Conservation (phyloP, 805 yeast species). For the Helenozyma rhizophorensis region DNA sequence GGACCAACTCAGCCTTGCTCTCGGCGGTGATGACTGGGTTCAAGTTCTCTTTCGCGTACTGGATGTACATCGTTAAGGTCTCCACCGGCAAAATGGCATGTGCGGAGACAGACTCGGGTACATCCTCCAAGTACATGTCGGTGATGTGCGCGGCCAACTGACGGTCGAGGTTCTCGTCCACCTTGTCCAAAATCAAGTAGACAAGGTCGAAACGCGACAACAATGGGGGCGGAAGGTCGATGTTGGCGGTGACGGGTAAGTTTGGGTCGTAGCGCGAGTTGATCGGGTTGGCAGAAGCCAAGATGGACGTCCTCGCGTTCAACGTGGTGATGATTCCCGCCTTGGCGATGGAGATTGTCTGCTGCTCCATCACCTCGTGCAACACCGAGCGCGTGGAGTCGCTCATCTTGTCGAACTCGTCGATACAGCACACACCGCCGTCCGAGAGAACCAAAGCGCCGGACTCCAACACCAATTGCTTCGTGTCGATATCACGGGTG, state of each 20-base stretch:
- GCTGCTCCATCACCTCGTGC: constrained; percentile 99
- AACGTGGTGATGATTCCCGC: constrained; percentile 97
- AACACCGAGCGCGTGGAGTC: constrained; percentile 91
- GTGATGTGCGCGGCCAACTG: constrained; percentile 88
- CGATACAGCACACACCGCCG: constrained; percentile 98
- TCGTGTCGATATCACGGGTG: constrained; percentile 90
- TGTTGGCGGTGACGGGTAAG: constrained; percentile 89
- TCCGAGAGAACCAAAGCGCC: constrained; percentile 96
- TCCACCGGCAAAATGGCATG: constrained; percentile 80
- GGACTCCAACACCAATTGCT: constrained; percentile 86
- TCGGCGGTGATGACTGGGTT: constrained; percentile 76
- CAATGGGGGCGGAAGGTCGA: constrained; percentile 94
- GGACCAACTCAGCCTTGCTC: constrained; percentile 82
- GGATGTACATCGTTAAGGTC: constrained; percentile 81
- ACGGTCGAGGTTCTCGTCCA: constrained; percentile 80
- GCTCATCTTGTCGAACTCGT: constrained; percentile 97
- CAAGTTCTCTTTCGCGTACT: constrained; percentile 84
- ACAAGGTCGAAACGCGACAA: constrained; percentile 94
- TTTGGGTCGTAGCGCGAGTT: constrained; percentile 94
- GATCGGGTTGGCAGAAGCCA: constrained; percentile 96
- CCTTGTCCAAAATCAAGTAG: constrained; percentile 86
- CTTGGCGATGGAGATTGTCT: constrained; percentile 95
- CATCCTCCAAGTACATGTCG: constrained; percentile 84
- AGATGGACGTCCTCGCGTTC: constrained; percentile 91
- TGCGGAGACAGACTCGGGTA: constrained; percentile 64